Conservation (phyloP, 2,329 filamentous ascomycete genomes). For the Camillea tinctor region DNA sequence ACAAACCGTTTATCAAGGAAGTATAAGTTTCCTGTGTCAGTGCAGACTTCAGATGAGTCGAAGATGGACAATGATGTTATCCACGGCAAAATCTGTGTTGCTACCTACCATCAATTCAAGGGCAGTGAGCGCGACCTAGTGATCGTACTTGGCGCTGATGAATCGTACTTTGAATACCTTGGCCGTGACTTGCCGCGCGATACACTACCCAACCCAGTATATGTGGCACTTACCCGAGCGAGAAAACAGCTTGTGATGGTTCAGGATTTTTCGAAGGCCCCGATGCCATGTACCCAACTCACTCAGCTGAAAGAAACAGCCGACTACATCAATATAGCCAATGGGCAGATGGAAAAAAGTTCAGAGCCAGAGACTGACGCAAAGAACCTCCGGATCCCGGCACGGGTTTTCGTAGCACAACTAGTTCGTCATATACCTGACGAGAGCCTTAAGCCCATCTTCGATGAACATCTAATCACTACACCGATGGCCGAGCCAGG, state of each 20-base stretch:
- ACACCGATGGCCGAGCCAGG: slow-evolving; percentile 1
- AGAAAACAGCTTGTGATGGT: slow-evolving; percentile 30
- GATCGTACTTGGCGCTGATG: slow-evolving; percentile 27
- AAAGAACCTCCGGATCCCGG: slow-evolving; percentile 5
- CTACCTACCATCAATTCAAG: slow-evolving; percentile 35
- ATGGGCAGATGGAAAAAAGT: background rate
- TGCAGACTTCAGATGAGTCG: slow-evolving; percentile 24
- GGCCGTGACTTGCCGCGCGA: slow-evolving; percentile 30
- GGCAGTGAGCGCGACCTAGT: slow-evolving; percentile 32
- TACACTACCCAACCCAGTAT: slow-evolving; percentile 28
- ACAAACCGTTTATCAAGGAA: slow-evolving; percentile 13
- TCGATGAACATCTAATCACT: slow-evolving; percentile 17
- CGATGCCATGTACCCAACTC: slow-evolving; percentile 26
- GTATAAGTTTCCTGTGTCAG: slow-evolving; percentile 21
- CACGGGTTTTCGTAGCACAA: slow-evolving; percentile 15
- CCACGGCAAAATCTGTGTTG: slow-evolving; percentile 29
- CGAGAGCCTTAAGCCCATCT: slow-evolving; percentile 19
- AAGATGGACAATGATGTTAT: slow-evolving; percentile 26
- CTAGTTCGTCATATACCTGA: slow-evolving; percentile 24
- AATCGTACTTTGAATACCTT: slow-evolving; percentile 24
- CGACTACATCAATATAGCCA: background rate
- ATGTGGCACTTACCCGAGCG: slow-evolving; percentile 33
- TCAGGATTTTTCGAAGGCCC: slow-evolving; percentile 11
- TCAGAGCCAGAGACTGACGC: background rate
- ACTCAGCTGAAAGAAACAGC: slow-evolving; percentile 1